Evolutionary conservation across 2,329 filamentous ascomycete species (phyloP).

Genomic region (Pseudogymnoascus destructans): DNA sequence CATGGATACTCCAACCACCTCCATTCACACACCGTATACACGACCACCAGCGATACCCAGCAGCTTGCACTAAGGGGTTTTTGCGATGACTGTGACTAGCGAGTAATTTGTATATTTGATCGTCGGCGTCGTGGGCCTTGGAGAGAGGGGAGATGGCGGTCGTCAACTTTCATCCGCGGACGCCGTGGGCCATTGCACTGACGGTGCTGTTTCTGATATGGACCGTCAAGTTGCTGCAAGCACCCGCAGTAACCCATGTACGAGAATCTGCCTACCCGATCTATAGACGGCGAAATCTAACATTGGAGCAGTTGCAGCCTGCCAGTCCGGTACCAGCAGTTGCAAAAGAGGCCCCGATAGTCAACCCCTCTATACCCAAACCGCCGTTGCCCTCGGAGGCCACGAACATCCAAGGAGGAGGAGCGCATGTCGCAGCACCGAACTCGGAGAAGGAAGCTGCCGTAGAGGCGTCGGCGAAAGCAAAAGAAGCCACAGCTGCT

Average conservation of each 20-base stretch:
- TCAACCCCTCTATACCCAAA: background rate
- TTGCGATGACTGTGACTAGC: background rate
- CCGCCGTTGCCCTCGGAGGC: background rate
- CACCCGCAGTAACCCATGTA: constrained; percentile 1
- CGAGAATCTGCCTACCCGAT: background rate
- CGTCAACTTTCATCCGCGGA: constrained; percentile 1
- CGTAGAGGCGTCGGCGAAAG: background rate
- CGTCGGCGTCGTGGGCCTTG: background rate
- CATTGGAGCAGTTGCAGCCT: background rate
- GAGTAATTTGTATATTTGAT: background rate
- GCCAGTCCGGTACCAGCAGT: background rate
- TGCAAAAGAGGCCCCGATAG: background rate
- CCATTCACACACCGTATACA: background rate
- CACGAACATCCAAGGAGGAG: background rate
- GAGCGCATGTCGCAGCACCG: background rate
- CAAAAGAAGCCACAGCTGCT: background rate
- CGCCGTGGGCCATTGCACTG: constrained; percentile 1
- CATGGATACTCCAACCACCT: background rate
- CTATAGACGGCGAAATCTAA: background rate
- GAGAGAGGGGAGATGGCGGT: background rate
- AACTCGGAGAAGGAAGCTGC: background rate
- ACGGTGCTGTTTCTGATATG: constrained; percentile 10
- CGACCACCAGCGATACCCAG: background rate
- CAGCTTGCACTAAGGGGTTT: background rate
- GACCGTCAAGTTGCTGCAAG: constrained; percentile 9